Percentiles rank a stretch among this genome's conserved stretches.
Conservation (phyloP, 306 rosid species). For the Vicia villosa region DNA sequence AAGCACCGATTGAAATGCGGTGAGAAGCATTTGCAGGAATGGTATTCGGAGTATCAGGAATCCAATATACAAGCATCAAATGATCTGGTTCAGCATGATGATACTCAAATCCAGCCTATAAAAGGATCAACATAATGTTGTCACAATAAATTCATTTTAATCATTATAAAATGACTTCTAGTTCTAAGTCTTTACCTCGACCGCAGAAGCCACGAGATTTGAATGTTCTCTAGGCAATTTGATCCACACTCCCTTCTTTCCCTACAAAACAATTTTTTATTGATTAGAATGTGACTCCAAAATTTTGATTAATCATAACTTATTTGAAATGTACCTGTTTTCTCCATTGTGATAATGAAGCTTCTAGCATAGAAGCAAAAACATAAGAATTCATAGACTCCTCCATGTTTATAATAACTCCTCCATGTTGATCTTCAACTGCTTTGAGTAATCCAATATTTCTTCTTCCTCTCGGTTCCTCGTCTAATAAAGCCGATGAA, state of each 20-base stretch:
- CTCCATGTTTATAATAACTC: slow-evolving; percentile 58
- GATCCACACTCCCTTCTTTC: slow-evolving; percentile 87
- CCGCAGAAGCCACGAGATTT: slow-evolving; percentile 63
- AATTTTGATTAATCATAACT: background rate
- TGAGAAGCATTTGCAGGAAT: slow-evolving; percentile 93
- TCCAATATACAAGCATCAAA: slow-evolving; percentile 81
- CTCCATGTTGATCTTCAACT: slow-evolving; percentile 65
- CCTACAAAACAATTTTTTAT: slow-evolving; percentile 43
- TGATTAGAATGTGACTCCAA: background rate
- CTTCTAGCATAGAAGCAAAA: slow-evolving; percentile 53
- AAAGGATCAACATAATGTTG: background rate
- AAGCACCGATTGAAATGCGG: slow-evolving; percentile 75
- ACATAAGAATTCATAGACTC: slow-evolving; percentile 53
- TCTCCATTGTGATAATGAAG: slow-evolving; percentile 69
- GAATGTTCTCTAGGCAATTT: slow-evolving; percentile 58
- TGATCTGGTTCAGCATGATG: slow-evolving; percentile 90
- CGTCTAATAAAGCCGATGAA: slow-evolving; percentile 38
- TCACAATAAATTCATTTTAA: too few species aligned
- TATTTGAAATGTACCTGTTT: slow-evolving; percentile 48
- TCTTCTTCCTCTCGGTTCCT: slow-evolving; percentile 29
- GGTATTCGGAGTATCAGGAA: slow-evolving; percentile 60
- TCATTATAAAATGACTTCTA: too few species aligned
- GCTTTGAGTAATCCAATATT: slow-evolving; percentile 44
- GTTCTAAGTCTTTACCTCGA: slow-evolving; percentile 49
- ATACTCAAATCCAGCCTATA: slow-evolving; percentile 81